Percentiles rank a stretch among this genome's conserved stretches.
These are phyloP conservation scores for Myochromella boudieri DNA, from an alignment of 768 basidiomycete genomes.

Conservation along the genomic window DNA sequence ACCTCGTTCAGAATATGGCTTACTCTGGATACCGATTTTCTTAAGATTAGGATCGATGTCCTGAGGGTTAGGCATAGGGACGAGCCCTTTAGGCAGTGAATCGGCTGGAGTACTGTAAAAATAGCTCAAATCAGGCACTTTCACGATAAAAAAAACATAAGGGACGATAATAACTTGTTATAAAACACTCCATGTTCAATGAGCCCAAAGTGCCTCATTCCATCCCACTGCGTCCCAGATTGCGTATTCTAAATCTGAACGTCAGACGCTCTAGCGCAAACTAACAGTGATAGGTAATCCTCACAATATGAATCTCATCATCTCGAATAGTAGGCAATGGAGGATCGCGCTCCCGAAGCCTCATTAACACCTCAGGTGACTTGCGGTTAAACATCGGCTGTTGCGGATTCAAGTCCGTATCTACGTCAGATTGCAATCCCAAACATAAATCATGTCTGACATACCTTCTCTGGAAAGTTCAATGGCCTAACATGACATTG, in stretches of 20 bases:
- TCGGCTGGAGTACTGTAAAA: conserved; percentile 39
- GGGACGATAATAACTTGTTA: conserved; percentile 47
- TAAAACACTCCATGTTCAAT: conserved; percentile 56
- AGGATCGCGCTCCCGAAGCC: conserved; percentile 19
- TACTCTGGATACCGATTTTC: conserved; percentile 69
- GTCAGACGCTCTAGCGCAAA: not conserved
- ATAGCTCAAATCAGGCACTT: not conserved
- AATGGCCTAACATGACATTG: conserved; percentile 47
- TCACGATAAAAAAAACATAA: not conserved
- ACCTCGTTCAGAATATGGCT: conserved; percentile 18
- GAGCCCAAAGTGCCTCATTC: conserved; percentile 58
- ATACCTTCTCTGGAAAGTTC: conserved; percentile 64
- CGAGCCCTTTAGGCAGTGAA: conserved; percentile 42
- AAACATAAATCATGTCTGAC: not conserved
- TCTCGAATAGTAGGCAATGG: conserved; percentile 37
- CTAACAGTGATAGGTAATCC: conserved; percentile 13
- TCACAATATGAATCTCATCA: conserved; percentile 59
- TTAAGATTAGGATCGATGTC: conserved; percentile 45
- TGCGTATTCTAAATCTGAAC: conserved; percentile 59
- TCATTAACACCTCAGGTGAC: conserved; percentile 50
- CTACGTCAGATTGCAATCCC: too few species aligned
- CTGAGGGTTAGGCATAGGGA: conserved; percentile 47
- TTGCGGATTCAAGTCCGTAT: not conserved
- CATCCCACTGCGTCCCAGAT: conserved; percentile 73
- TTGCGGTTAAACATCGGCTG: conserved; percentile 60